Conservation (phyloP, 805 yeast genomes). For the Cyberlindnera euphorbiiphila region DNA sequence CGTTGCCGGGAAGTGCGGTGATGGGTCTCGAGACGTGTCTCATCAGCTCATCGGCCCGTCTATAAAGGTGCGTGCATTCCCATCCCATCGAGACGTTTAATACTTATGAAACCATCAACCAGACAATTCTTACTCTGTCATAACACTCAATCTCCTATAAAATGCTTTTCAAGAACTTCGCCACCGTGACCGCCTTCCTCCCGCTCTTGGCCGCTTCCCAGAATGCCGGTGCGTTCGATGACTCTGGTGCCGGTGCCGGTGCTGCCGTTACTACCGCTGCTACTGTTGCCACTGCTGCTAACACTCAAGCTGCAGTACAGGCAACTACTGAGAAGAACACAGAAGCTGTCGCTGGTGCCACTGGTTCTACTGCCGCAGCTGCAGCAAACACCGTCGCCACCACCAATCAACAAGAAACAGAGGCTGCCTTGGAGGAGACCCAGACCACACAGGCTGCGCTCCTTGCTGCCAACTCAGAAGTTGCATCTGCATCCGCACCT, state of each 20-base stretch:
- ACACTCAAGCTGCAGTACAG: slow-evolving; percentile 1
- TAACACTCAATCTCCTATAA: too few relatives aligned
- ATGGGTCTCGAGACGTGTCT: too few relatives aligned
- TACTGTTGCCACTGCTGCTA: neutral
- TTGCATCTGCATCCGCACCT: neutral
- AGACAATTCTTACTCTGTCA: neutral
- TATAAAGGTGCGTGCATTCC: too few relatives aligned
- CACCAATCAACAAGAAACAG: neutral
- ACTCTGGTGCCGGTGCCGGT: slow-evolving; percentile 7
- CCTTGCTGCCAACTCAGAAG: slow-evolving; percentile 4
- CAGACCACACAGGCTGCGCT: slow-evolving; percentile 5
- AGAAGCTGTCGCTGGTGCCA: neutral
- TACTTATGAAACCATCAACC: neutral
- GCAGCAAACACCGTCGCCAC: slow-evolving; percentile 1
- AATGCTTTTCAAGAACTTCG: slow-evolving; percentile 17
- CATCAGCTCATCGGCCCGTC: too few relatives aligned
- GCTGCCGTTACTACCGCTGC: slow-evolving; percentile 6
- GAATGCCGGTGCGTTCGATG: slow-evolving; percentile 14
- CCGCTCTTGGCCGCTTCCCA: slow-evolving; percentile 13
- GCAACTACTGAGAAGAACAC: too few relatives aligned
- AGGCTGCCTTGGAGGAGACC: neutral
- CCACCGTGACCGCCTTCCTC: slow-evolving; percentile 10
- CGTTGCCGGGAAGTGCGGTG: too few relatives aligned
- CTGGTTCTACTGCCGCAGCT: too few relatives aligned
- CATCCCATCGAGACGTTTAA: too few relatives aligned